Conservation (phyloP, 129 eudicot species). For the Arctium lappa region DNA sequence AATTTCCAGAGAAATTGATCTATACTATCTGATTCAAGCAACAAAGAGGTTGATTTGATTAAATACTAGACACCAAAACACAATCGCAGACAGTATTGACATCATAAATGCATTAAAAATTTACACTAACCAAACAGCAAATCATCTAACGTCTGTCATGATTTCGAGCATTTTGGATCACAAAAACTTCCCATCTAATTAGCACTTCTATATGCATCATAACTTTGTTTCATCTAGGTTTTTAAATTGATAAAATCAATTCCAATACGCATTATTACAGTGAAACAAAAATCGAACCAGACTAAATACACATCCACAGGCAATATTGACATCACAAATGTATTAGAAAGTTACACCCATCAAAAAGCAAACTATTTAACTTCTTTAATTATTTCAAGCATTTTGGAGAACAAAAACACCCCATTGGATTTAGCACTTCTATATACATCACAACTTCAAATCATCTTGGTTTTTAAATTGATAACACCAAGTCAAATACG, state of each 20-base stretch:
- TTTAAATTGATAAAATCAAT: no score
- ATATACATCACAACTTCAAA: background rate
- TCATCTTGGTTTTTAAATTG: background rate
- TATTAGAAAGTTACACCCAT: background rate
- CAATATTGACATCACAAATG: background rate
- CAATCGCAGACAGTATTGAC: background rate
- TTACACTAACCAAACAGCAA: background rate
- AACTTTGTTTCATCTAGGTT: background rate
- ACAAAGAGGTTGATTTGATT: background rate
- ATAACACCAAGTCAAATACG: background rate
- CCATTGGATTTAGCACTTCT: background rate
- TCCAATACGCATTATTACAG: background rate
- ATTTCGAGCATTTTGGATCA: background rate
- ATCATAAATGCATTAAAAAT: background rate
- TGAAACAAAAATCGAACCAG: background rate
- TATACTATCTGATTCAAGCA: background rate
- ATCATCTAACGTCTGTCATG: background rate
- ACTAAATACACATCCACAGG: background rate
- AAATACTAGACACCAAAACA: constrained; percentile 3
- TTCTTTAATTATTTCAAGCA: background rate
- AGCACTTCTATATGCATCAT: background rate
- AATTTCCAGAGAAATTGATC: background rate
- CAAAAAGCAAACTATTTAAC: background rate
- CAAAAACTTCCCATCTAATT: background rate
- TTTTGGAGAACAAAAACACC: background rate